phyloP scores from a whole-genome alignment of 2,329 filamentous ascomycete genomes.

The Botrytis byssoidea region DNA sequence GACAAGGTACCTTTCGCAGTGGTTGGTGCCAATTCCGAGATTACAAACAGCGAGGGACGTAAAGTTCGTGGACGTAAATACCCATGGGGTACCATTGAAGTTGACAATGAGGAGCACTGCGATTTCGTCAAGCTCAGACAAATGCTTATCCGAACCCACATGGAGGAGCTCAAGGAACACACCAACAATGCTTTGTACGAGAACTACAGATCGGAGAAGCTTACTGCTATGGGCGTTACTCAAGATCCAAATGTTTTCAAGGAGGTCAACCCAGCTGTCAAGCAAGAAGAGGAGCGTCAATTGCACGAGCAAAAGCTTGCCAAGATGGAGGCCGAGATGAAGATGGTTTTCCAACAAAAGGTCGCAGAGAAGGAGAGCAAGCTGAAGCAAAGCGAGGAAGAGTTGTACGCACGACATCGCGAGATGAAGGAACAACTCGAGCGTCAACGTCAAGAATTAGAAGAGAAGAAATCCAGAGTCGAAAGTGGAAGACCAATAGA shows the following conservation, averaged over 20 bases:
- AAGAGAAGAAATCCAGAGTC: constrained; percentile 96
- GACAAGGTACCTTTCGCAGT: constrained; percentile 99
- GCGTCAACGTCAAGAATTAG: constrained; percentile 87
- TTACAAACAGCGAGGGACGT: constrained; percentile 85
- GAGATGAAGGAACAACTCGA: constrained; percentile 99
- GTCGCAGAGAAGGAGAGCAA: constrained; percentile 99
- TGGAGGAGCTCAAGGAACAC: constrained; percentile 99
- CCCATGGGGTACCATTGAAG: constrained; percentile 98
- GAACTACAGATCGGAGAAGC: constrained; percentile 99
- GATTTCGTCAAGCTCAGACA: constrained; percentile 99
- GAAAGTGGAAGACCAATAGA: constrained; percentile 95
- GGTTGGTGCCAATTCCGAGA: constrained; percentile 94
- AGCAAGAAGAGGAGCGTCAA: constrained; percentile 98
- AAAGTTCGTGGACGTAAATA: constrained; percentile 95
- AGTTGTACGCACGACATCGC: constrained; percentile 94
- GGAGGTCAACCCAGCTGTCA: constrained; percentile 99
- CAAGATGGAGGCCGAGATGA: constrained; percentile 99
- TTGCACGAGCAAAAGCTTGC: constrained; percentile 99
- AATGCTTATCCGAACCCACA: constrained; percentile 99
- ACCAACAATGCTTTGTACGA: constrained; percentile 99
- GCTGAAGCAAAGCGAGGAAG: constrained; percentile 98
- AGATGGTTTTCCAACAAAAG: constrained; percentile 99
- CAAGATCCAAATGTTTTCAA: constrained; percentile 99
- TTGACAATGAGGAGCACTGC: constrained; percentile 99
- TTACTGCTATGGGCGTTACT: constrained; percentile 95